Percentiles rank a stretch among this genome's conserved stretches.
Conservation (phyloP, 148 eudicot species). For the Dysphania ambrosioides region DNA sequence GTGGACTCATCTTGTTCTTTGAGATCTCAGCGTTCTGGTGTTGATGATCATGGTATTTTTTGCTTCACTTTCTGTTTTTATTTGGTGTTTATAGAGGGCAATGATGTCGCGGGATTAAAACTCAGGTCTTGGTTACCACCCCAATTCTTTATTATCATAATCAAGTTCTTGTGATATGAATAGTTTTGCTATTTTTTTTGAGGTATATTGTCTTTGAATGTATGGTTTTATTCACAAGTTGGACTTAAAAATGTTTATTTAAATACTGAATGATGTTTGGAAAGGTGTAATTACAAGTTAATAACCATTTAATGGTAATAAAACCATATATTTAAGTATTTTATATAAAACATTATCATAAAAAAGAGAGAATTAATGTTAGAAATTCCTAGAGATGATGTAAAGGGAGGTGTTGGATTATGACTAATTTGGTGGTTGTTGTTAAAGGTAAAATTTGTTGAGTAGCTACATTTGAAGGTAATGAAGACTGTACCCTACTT, state of each 20-base stretch:
- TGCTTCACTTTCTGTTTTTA: neutral
- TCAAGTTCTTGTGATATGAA: neutral
- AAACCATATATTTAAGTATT: neutral
- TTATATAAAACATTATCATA: neutral
- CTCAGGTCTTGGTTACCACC: neutral
- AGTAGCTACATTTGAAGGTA: neutral
- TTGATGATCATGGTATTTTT: conserved; percentile 32
- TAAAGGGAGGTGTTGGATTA: neutral
- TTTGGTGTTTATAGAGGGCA: neutral
- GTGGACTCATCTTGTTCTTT: conserved; percentile 36
- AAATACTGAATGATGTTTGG: neutral
- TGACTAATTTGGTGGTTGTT: neutral
- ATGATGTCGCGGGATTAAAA: neutral
- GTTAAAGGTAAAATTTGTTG: neutral
- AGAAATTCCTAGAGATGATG: neutral
- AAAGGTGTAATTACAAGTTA: neutral
- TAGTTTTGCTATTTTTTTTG: neutral
- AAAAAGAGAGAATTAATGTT: neutral
- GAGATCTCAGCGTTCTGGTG: conserved; percentile 31
- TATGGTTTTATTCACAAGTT: neutral
- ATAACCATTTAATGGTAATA: neutral
- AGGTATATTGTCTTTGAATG: neutral
- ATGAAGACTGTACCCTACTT: neutral
- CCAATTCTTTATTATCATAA: too few species aligned
- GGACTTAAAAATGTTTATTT: neutral